Evolutionary conservation across 2,329 filamentous ascomycete species (phyloP), one percentile per base, ranked within the genome.

Genomic region (Colletotrichum sp.): DNA sequence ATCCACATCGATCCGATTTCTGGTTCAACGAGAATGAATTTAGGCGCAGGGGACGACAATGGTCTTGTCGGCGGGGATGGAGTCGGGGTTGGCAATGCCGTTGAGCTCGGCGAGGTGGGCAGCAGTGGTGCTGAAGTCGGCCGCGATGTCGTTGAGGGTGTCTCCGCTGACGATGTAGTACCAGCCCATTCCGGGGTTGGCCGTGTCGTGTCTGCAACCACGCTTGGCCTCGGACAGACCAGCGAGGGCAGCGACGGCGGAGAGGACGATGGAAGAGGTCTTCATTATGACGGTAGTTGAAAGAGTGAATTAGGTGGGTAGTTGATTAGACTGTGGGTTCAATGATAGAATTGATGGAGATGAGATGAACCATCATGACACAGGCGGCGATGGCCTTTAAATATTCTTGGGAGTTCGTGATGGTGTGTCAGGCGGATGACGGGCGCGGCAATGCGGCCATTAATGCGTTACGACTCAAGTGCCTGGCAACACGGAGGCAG

Each of bases 1-100:
- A 1, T 21, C 4, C 12, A 52, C 5, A 21, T 24, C n/a, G n/a
- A 24, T 52, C 21, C 43, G n/a, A 52, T 52, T n/a, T 4, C 2
- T 2, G 9, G 10, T 13, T 5, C 43, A 52, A 0, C 43, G n/a
- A n/a, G 10, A 7, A 5, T 21, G 7, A 30, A 30, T 10, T 18
- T 30, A 59, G 26, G n/a, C 52, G 52, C 59, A 63, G n/a, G 59
- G 59, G 18, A 63, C 59, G 26, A 79, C 79, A 18, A 81, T 77
- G 60, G 77, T 86, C 18, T 30, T 32, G 30, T 10, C 59, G 12
- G 59, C 26, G 18, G 18, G 18, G 30, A 63, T 63, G 0, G 28
- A 30, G 59, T 63, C 59, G 16, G 26, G 26, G 30, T 63, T 63
- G 28, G 59, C 0, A 26, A 63, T 63, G 30, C 28, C 28, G 59